These are phyloP conservation scores for Geosmithia flava DNA, from an alignment of 2,329 filamentous ascomycete genomes.

Conservation along the genomic window DNA sequence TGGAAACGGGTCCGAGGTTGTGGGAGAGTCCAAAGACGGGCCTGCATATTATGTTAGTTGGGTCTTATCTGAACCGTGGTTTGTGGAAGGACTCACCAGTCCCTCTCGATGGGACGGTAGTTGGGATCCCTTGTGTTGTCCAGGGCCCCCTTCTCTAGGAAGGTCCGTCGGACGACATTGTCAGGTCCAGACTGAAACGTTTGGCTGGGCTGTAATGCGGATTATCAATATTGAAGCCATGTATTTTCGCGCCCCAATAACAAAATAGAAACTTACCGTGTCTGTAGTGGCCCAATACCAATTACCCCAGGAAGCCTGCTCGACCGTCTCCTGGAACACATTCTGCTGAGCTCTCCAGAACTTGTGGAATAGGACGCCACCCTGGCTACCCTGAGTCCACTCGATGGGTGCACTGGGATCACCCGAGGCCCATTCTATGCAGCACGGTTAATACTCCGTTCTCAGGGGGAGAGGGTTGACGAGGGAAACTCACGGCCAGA, in stretches of 20 bases:
- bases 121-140: conserved; percentile 50
- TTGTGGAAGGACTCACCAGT: conserved; percentile 6
- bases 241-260: too few species aligned
- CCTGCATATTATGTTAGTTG: conserved; percentile 17
- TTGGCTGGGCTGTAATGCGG: conserved; percentile 25
- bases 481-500: conserved; percentile 18
- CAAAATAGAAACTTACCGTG: conserved; percentile 14
- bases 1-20: conserved; percentile 36
- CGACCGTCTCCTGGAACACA: conserved; percentile 52
- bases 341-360: conserved; percentile 48
- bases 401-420: conserved; percentile 40
- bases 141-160: conserved; percentile 49
- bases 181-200: conserved; percentile 63
- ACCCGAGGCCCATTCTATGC: conserved; percentile 58
- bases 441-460: background rate
- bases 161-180: conserved; percentile 50
- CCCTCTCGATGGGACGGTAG: conserved; percentile 33
- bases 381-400: conserved; percentile 45
- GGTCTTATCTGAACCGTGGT: background rate
- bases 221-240: too few species aligned
- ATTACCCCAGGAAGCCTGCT: conserved; percentile 72
- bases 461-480: background rate
- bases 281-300: conserved; percentile 62
- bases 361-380: conserved; percentile 50
- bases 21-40: conserved; percentile 73